phyloP scores from a whole-genome alignment of 176 grass and related monocot species.

The Microstegium vimineum region DNA sequence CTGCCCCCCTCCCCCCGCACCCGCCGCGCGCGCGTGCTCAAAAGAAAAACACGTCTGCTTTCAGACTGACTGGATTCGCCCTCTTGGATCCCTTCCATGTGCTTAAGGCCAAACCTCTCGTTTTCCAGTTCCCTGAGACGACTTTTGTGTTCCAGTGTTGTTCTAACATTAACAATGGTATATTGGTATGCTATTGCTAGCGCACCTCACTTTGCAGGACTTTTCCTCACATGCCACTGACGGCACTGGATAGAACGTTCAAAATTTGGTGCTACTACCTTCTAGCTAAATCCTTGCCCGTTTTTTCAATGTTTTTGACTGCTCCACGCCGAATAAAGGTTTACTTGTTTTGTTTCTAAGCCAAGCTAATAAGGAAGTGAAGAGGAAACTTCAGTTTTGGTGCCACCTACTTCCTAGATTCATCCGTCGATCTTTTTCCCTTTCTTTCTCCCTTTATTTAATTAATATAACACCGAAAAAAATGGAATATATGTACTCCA shows the following conservation, averaged over 20 bases:
- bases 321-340: background rate
- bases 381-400: background rate
- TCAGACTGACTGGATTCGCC: background rate
- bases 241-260: background rate
- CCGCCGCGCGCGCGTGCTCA: background rate
- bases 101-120: background rate
- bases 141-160: background rate
- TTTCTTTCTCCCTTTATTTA: background rate
- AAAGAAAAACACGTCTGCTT: background rate
- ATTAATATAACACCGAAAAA: background rate
- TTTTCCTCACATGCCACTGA: background rate
- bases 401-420: background rate
- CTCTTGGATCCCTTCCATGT: constrained; percentile 1
- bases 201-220: background rate
- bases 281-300: background rate
- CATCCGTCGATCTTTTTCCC: background rate
- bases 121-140: background rate
- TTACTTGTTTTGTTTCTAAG: background rate
- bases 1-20: too few species aligned
- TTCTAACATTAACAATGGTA: background rate
- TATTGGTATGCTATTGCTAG: background rate
- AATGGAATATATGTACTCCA: background rate
- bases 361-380: background rate
- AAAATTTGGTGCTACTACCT: background rate
- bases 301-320: constrained; percentile 31